phyloP scores from a whole-genome alignment of 1,284 basidiomycete genomes.

The Sporisorium sorghi region DNA sequence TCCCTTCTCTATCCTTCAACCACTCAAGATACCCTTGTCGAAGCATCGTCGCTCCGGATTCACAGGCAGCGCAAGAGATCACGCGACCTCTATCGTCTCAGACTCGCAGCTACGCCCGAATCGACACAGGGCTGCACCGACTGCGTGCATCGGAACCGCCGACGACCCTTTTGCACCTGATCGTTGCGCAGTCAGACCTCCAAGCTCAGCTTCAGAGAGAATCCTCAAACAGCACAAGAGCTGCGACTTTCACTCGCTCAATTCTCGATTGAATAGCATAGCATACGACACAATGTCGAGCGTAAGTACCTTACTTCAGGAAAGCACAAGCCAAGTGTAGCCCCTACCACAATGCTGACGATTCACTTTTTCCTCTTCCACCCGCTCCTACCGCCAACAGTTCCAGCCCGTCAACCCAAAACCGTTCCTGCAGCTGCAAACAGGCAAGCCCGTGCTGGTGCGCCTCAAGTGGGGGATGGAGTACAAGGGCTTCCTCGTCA shows the following conservation, averaged over 20 bases:
- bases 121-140: neutral
- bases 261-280: neutral
- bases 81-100: no score
- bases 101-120: no score
- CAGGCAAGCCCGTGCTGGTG: constrained; percentile 94
- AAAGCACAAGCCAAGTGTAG: no score
- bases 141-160: neutral
- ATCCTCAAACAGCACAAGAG: neutral
- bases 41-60: neutral
- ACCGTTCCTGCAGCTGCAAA: constrained; percentile 97
- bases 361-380: neutral
- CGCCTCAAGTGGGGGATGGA: constrained; percentile 98
- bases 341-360: neutral
- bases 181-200: neutral
- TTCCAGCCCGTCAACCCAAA: constrained; percentile 96
- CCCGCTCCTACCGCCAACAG: constrained; percentile 66
- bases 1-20: neutral
- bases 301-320: constrained; percentile 18
- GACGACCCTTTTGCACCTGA: neutral
- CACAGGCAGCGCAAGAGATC: neutral
- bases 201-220: neutral
- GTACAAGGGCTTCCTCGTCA: constrained; percentile 98
- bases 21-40: neutral
- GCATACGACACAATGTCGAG: constrained; percentile 28
- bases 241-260: neutral